Base-by-base conservation (phyloP, 2,329 filamentous ascomycete species). In the Arthrobotrys sphaeroides region DNA sequence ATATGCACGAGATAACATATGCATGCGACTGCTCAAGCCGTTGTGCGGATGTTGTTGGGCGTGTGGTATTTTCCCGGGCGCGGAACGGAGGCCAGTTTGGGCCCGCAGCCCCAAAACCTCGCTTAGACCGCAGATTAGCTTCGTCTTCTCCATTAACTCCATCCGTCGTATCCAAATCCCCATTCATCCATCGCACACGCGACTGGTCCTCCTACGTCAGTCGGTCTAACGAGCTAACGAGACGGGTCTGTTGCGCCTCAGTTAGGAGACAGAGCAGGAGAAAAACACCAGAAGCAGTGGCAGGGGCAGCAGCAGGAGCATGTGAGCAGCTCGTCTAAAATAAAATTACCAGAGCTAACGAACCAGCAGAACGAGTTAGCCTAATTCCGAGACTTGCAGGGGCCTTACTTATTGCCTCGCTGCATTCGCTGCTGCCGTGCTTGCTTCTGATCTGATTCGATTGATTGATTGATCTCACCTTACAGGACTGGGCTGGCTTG, bases 61-160 rank as follows among this genome's bases (percentile, higher is more conserved):
- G n/a, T n/a, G 26, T 49, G 24, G 24, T 49, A 53, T 53, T 49
- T 16, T 53, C 18, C n/a, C n/a, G n/a, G n/a, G n/a, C 26, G 47
- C 26, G 47, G 47, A 53, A 53, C 47, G 47, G 47, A 53, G 47
- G 47, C 26, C 47, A 53, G 13, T 33, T 33, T 53, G 26, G 13
- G 5, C 12, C 43, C 45, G 45, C 42, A 28, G 12, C 40, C 31
- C 51, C 53, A 53, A 26, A 55, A 51, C 28, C 65, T 69, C 65
- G 65, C 65, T 69, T 61, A 68, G 31, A 16, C 36, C 61, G 47
- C 24, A 28, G 20, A n/a, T n/a, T n/a, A n/a, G n/a, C n/a, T n/a
- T n/a, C n/a, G n/a, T n/a, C n/a, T n/a, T n/a, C n/a, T n/a, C n/a
- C n/a, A n/a, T n/a, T n/a, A n/a, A n/a, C n/a, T n/a, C n/a, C n/a